phyloP scores from a whole-genome alignment of 75 land plant species.

The Pinus taeda region DNA sequence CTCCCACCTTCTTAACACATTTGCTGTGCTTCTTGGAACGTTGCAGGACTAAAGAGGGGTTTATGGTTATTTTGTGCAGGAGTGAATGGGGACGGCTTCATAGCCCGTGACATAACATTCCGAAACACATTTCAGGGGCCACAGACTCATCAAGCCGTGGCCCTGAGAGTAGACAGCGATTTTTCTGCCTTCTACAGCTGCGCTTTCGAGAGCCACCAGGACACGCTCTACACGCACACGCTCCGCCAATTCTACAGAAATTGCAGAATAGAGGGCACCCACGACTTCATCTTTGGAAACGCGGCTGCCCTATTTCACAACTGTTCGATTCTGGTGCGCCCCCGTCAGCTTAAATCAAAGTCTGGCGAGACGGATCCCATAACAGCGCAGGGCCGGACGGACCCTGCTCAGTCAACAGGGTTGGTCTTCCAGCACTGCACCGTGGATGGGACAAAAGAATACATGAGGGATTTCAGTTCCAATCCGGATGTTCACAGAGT shows the following conservation, averaged over 20 bases:
- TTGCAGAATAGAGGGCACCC: constrained; percentile 59
- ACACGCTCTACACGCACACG: constrained; percentile 26
- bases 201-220: constrained; percentile 43
- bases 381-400: constrained; percentile 60
- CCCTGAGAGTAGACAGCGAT: constrained; percentile 37
- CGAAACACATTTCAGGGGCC: constrained; percentile 28
- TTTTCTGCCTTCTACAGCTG: constrained; percentile 22
- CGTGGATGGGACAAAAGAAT: constrained; percentile 33
- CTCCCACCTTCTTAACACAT: background rate
- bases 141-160: constrained; percentile 23
- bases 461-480: constrained; percentile 10
- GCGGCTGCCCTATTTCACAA: constrained; percentile 22
- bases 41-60: background rate
- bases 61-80: background rate
- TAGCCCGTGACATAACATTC: constrained; percentile 23
- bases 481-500: constrained; percentile 26
- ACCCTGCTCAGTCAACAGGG: constrained; percentile 40
- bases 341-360: constrained; percentile 17
- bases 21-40: too few species aligned
- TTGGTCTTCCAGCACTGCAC: constrained; percentile 35
- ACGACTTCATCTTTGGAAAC: constrained; percentile 77
- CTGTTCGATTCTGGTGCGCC: constrained; percentile 22
- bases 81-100: constrained; percentile 18
- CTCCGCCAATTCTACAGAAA: constrained; percentile 19
- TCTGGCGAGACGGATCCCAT: constrained; percentile 25